Base-by-base conservation (phyloP, 2,329 filamentous ascomycete genomes). In the Calcarisporium arbuscula region DNA sequence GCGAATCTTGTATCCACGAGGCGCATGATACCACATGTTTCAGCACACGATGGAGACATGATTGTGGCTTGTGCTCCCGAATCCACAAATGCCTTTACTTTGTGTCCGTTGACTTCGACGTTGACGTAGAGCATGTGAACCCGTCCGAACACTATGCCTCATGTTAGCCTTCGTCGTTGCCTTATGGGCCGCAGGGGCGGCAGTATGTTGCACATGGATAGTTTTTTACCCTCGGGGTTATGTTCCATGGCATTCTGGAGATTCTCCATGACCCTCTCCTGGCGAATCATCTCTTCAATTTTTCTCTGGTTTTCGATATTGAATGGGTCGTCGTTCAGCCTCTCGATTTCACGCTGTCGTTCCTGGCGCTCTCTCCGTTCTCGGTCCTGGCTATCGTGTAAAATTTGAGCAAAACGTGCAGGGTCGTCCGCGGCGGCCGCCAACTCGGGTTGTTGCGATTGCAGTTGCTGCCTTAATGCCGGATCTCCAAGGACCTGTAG, bases 1-100 rank as follows among this genome's bases (percentile, higher is more conserved):
- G 87, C 83, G 55, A 92, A 98, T 28, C 92, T 82, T 48, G 79
- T 84, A 62, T 98, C 92, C 36, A 98, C 85, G 11, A 98, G 76
- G 31, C 90, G 83, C 85, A 95, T 95, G 60, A 98, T 96, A 49
- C 87, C 87, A 55, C 92, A 98, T 8, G 80, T 74, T 54, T 94
- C 85, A 18, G 92, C 92, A 53, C 88, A 95, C 17, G 80, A 72
- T 5, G 92, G 92, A 5, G 90, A 96, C 92, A 98, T 98, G 66
- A 98, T 95, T 33, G 92, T 98, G 18, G 90, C 88, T 64, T 98
- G 92, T 17, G 92, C 92, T 41, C 92, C 92, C 3, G 92, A 96
- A 60, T 98, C 92, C 40, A 98, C 92, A 47, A 98, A 83, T 4
- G 90, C 92, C 67, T 95, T 96, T 50, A 98, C 82, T 38, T 85